phyloP scores from a whole-genome alignment of 768 basidiomycete genomes.

The Myochromella boudieri region DNA sequence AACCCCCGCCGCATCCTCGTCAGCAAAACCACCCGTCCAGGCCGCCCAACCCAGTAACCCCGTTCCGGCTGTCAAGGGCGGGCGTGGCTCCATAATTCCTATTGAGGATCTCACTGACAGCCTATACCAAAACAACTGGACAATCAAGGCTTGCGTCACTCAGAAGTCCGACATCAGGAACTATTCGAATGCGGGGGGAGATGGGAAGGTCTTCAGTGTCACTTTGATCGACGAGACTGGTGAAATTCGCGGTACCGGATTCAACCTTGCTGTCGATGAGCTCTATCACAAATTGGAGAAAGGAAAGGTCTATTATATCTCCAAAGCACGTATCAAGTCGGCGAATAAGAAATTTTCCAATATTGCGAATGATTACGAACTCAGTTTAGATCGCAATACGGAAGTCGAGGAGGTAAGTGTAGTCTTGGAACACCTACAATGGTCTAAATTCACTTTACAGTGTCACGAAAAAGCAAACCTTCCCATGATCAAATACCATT shows the following conservation, averaged over 20 bases:
- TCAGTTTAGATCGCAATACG: conserved; percentile 80
- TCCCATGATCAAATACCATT: conserved; percentile 84
- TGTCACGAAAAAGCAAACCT: conserved; percentile 76
- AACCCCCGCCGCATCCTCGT: conserved; percentile 26
- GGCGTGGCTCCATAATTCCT: conserved; percentile 55
- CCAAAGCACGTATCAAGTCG: conserved; percentile 87
- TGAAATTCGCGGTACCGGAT: conserved; percentile 88
- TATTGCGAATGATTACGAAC: conserved; percentile 89
- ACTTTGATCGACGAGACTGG: conserved; percentile 95
- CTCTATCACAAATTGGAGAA: conserved; percentile 86
- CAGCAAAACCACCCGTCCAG: conserved; percentile 19
- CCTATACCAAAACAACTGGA: conserved; percentile 99
- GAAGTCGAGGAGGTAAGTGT: conserved; percentile 77
- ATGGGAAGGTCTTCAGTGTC: conserved; percentile 92
- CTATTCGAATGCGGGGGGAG: conserved; percentile 89
- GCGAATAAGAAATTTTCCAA: conserved; percentile 97
- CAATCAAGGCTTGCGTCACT: conserved; percentile 91
- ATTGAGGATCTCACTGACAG: conserved; percentile 95
- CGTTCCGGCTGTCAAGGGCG: conserved; percentile 16
- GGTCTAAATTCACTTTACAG: conserved; percentile 38
- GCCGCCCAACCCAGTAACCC: conserved; percentile 12
- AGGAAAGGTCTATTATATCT: conserved; percentile 90
- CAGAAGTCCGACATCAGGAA: conserved; percentile 85
- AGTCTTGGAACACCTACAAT: background rate
- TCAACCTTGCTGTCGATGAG: conserved; percentile 82